Percentiles rank a stretch among this genome's conserved stretches.
phyloP scores from a whole-genome alignment of 495 filamentous ascomycete genomes.

The Echria macrotheca region DNA sequence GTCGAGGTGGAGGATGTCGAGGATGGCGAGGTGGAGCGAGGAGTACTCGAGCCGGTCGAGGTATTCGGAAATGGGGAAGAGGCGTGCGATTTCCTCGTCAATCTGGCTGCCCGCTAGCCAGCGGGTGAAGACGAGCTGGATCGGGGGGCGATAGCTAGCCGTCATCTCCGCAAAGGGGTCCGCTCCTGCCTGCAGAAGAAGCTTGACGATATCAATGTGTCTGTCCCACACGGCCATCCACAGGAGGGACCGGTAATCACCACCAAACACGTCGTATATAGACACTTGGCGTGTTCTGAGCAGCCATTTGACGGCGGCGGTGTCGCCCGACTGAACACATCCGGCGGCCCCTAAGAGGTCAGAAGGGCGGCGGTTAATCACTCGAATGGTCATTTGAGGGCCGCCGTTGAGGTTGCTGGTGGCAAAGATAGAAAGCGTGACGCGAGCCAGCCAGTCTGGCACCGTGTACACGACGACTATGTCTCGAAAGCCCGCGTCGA shows the following conservation, averaged over 20 bases:
- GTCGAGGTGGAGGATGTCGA: neutral
- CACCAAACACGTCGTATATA: constrained; percentile 1
- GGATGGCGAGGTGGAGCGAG: neutral
- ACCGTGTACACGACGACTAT: neutral
- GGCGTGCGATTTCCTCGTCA: neutral
- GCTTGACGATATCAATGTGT: neutral
- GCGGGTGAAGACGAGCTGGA: neutral
- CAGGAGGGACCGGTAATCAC: neutral
- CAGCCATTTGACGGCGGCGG: neutral
- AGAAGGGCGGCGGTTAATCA: neutral
- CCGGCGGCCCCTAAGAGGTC: neutral
- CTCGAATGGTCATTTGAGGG: constrained; percentile 7
- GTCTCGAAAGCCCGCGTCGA: neutral
- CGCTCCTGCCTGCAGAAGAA: constrained; percentile 8
- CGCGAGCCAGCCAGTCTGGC: constrained; percentile 4
- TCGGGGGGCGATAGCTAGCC: neutral
- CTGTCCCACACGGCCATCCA: neutral
- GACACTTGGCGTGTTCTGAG: neutral
- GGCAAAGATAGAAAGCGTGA: constrained; percentile 3
- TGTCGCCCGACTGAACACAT: neutral
- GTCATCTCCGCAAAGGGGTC: neutral
- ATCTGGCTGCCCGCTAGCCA: neutral
- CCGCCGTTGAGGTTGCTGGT: constrained; percentile 11
- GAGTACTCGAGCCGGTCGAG: neutral
- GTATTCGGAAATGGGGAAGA: constrained; percentile 4